Conservation (phyloP, 169 alveolate species). For the Plasmodium inui region DNA sequence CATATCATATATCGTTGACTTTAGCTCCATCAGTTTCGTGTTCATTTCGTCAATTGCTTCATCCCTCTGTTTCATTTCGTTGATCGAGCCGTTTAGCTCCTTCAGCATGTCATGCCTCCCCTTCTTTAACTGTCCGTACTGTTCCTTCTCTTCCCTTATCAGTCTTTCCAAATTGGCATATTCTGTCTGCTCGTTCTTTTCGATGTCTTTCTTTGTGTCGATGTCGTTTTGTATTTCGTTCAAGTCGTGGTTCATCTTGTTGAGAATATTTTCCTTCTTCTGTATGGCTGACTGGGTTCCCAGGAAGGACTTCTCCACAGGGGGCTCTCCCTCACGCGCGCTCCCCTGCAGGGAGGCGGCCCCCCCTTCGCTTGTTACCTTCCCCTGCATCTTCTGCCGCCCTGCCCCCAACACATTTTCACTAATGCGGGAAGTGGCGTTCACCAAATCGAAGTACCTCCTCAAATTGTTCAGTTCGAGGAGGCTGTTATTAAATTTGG, state of each 20-base stretch:
- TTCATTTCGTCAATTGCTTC: slow-evolving; percentile 54
- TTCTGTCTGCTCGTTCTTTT: slow-evolving; percentile 22
- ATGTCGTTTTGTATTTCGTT: slow-evolving; percentile 29
- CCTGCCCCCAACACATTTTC: slow-evolving; percentile 5
- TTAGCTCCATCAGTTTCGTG: slow-evolving; percentile 21
- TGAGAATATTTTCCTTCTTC: slow-evolving; percentile 29
- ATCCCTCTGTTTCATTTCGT: slow-evolving; percentile 57
- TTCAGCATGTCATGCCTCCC: slow-evolving; percentile 20
- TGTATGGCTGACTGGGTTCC: not conserved
- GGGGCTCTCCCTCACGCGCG: not conserved
- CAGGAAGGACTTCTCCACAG: no score
- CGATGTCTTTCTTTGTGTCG: slow-evolving; percentile 11
- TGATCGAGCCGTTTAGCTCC: slow-evolving; percentile 25
- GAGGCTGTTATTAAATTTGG: slow-evolving; percentile 53
- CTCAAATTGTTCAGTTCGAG: slow-evolving; percentile 44
- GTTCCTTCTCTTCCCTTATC: slow-evolving; percentile 35
- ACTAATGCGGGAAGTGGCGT: slow-evolving; percentile 6
- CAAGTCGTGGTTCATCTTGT: slow-evolving; percentile 51
- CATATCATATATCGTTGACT: slow-evolving; percentile 1
- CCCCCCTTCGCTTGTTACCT: not conserved
- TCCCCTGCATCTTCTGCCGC: not conserved
- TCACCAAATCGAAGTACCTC: slow-evolving; percentile 10
- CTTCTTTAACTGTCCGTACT: not conserved
- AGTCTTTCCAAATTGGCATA: slow-evolving; percentile 1
- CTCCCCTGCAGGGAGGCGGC: not conserved